phyloP scores from a whole-genome alignment of 2,329 filamentous ascomycete genomes.

The Calonectria fujianensis region DNA sequence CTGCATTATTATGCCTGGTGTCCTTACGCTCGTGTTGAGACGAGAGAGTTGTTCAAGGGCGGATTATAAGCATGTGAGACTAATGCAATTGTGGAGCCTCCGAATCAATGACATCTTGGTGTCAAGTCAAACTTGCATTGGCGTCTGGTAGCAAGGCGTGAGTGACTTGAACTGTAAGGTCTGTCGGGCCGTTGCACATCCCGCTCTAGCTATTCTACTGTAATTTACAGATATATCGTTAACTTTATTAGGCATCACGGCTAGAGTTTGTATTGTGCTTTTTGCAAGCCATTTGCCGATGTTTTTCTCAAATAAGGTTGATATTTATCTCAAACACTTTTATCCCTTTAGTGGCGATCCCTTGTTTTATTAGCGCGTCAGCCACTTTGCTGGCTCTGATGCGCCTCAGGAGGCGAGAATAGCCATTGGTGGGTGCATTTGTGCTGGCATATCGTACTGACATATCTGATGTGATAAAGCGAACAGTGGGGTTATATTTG shows the following conservation, averaged over 20 bases:
- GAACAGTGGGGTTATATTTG: neutral
- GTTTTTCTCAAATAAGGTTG: neutral
- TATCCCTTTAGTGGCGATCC: constrained; percentile 6
- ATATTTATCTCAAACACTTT: constrained; percentile 3
- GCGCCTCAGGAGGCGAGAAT: neutral
- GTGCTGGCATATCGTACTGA: neutral
- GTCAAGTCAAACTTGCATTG: constrained; percentile 10
- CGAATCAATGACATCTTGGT: neutral
- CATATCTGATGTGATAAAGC: neutral
- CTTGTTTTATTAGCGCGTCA: constrained; percentile 6
- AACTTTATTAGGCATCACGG: neutral
- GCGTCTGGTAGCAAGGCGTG: neutral
- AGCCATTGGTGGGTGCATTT: neutral
- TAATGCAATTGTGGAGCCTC: neutral
- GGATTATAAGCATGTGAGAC: neutral
- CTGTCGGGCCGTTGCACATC: neutral
- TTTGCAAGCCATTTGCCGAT: neutral
- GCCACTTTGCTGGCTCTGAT: neutral
- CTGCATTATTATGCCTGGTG: neutral
- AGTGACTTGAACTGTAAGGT: neutral
- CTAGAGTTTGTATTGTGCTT: neutral
- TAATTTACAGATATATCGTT: neutral
- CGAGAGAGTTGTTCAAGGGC: neutral
- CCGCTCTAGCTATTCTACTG: neutral
- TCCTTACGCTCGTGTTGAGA: neutral